These are phyloP conservation scores for Physcomitrium patens DNA, from an alignment of 225 moss, liverwort and hornwort species.

Conservation along the genomic window DNA sequence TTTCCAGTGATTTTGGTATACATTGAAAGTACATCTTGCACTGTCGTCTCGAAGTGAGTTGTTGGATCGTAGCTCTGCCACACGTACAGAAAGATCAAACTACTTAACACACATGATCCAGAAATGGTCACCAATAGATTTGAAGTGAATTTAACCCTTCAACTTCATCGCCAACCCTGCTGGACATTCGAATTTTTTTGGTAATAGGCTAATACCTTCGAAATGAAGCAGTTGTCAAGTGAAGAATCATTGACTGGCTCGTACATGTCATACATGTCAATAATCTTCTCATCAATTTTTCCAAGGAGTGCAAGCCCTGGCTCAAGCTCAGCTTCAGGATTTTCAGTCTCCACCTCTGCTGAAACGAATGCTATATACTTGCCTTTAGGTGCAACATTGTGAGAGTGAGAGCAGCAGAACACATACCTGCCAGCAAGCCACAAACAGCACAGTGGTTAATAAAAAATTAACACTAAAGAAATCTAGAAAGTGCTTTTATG, in stretches of 20 bases:
- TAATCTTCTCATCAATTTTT: conserved; percentile 62
- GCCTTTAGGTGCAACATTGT: conserved; percentile 74
- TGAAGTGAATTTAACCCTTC: too few species aligned
- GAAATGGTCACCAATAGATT: too few species aligned
- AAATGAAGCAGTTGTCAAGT: conserved; percentile 66
- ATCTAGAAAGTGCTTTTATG: too few species aligned
- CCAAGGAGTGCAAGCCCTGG: conserved; percentile 55
- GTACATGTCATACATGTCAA: conserved; percentile 67
- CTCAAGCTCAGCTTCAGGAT: conserved; percentile 54
- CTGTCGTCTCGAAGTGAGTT: conserved; percentile 77
- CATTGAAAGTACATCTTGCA: conserved; percentile 72
- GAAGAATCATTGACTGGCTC: conserved; percentile 72
- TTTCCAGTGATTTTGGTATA: conserved; percentile 78
- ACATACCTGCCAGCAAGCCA: conserved; percentile 55
- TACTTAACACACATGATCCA: too few species aligned
- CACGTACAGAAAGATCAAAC: not conserved
- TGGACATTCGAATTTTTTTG: too few species aligned
- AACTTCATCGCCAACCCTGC: too few species aligned
- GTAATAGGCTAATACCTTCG: conserved; percentile 42
- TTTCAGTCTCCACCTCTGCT: conserved; percentile 73
- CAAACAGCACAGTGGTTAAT: not conserved
- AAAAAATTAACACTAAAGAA: not conserved
- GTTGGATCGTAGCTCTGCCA: conserved; percentile 76
- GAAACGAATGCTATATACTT: conserved; percentile 84
- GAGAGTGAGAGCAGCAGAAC: conserved; percentile 78